These are phyloP conservation scores for Termitomyces sp. DNA, from an alignment of 768 basidiomycete genomes.

Conservation along the genomic window DNA sequence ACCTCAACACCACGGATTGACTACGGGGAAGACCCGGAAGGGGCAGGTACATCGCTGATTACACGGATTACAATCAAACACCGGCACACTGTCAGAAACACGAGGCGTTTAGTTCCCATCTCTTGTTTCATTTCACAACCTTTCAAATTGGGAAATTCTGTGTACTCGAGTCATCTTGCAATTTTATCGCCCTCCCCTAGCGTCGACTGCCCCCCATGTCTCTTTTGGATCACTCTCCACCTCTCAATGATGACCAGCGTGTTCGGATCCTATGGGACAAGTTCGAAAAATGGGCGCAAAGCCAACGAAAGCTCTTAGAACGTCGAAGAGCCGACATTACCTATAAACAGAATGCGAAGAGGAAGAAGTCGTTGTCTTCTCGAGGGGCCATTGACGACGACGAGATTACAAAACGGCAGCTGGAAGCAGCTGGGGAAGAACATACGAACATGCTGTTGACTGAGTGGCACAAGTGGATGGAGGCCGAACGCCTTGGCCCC, in stretches of 20 bases:
- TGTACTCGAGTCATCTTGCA: constrained; percentile 31
- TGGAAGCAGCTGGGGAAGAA: constrained; percentile 29
- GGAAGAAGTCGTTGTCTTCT: constrained; percentile 19
- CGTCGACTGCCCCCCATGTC: constrained; percentile 16
- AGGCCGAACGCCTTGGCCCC: constrained; percentile 31
- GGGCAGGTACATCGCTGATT: constrained; percentile 22
- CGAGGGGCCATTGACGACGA: constrained; percentile 25
- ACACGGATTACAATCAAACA: constrained; percentile 30
- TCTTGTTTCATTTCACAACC: constrained; percentile 28
- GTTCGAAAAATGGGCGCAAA: constrained; percentile 33
- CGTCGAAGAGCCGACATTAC: constrained; percentile 23
- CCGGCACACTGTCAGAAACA: constrained; percentile 36
- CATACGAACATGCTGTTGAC: constrained; percentile 33
- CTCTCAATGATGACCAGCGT: constrained; percentile 15
- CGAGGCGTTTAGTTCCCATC: constrained; percentile 42
- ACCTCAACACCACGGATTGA: constrained; percentile 25
- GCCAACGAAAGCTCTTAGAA: constrained; percentile 26
- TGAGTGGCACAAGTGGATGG: constrained; percentile 41
- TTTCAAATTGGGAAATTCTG: constrained; percentile 28
- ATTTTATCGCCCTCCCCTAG: constrained; percentile 22
- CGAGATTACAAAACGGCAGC: constrained; percentile 30
- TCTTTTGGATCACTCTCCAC: constrained; percentile 20
- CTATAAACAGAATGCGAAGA: constrained; percentile 29
- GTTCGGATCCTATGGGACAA: constrained; percentile 34
- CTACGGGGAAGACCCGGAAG: constrained; percentile 32